These are phyloP conservation scores for Phytophthora macrochlamydospora DNA, from an alignment of 352 stramenopile genomes.

Conservation along the genomic window DNA sequence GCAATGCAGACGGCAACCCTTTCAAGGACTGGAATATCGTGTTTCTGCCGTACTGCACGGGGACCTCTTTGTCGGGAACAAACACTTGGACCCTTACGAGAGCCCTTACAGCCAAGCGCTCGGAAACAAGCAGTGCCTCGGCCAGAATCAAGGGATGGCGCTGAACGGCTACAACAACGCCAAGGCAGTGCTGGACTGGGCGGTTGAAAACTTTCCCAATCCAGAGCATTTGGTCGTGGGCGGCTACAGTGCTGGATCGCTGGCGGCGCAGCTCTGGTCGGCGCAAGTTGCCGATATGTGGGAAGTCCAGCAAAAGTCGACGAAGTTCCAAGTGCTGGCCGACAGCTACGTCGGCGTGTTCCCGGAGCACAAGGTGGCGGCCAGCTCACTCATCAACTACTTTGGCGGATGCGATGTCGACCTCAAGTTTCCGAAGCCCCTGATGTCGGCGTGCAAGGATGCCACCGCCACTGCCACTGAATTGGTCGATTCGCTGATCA, in stretches of 20 bases:
- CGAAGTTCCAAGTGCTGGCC: constrained; percentile 45
- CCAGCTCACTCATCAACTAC: constrained; percentile 50
- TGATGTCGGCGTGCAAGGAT: constrained; percentile 37
- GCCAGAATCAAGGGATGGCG: constrained; percentile 42
- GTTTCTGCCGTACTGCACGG: constrained; percentile 70
- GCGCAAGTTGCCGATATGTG: constrained; percentile 46
- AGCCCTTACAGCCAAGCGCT: constrained; percentile 11
- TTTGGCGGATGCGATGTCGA: constrained; percentile 47
- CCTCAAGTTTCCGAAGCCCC: constrained; percentile 24
- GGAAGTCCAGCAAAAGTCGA: constrained; percentile 46
- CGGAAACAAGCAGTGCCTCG: too few species aligned
- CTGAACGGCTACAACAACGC: constrained; percentile 66
- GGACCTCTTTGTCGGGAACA: constrained; percentile 63
- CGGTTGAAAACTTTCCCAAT: constrained; percentile 53
- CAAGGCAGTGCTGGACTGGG: constrained; percentile 58
- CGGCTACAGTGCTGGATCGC: constrained; percentile 55
- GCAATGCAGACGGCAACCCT: constrained; percentile 41
- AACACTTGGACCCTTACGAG: constrained; percentile 15
- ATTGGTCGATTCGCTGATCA: constrained; percentile 38
- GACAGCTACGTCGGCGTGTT: constrained; percentile 64
- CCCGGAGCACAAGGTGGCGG: constrained; percentile 29
- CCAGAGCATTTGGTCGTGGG: constrained; percentile 52
- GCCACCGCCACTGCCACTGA: constrained; percentile 27
- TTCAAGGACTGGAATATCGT: constrained; percentile 79
- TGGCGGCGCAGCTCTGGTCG: constrained; percentile 50